Percentiles rank a stretch among this genome's conserved stretches.
Conservation (phyloP, 2,329 filamentous ascomycete species). For the Colletotrichum tabaci region DNA sequence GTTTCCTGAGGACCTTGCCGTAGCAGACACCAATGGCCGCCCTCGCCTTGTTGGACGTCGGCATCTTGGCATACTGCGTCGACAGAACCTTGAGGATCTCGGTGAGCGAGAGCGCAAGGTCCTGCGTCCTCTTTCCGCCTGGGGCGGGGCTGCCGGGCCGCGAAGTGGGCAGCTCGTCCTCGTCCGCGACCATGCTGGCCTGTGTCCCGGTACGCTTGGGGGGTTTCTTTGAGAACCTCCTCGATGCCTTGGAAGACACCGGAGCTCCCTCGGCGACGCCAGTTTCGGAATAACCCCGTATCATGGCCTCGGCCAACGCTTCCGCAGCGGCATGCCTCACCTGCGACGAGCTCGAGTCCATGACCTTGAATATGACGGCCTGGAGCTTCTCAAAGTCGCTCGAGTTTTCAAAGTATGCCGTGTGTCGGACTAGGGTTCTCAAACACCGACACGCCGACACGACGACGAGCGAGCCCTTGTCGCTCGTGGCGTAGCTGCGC, state of each 20-base stretch:
- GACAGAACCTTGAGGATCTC: constrained; percentile 87
- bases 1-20: constrained; percentile 80
- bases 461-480: constrained; percentile 88
- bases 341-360: constrained; percentile 81
- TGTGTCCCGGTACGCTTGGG: constrained; percentile 73
- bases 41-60: constrained; percentile 84
- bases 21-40: constrained; percentile 92
- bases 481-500: constrained; percentile 80
- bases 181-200: constrained; percentile 75
- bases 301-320: constrained; percentile 85
- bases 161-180: constrained; percentile 75
- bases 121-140: constrained; percentile 76
- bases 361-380: constrained; percentile 84
- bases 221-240: constrained; percentile 75
- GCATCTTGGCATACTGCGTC: constrained; percentile 82
- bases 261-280: constrained; percentile 61
- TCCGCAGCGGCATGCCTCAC: constrained; percentile 90
- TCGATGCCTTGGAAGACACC: constrained; percentile 70
- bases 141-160: constrained; percentile 83
- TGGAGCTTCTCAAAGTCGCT: constrained; percentile 93
- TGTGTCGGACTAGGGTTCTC: constrained; percentile 79
- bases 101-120: constrained; percentile 80
- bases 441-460: constrained; percentile 85
- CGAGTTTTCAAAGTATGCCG: constrained; percentile 87
- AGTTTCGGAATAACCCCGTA: constrained; percentile 82